Evolutionary conservation across 306 rosid species (phyloP).

Genomic region (Glycine latifolia): DNA sequence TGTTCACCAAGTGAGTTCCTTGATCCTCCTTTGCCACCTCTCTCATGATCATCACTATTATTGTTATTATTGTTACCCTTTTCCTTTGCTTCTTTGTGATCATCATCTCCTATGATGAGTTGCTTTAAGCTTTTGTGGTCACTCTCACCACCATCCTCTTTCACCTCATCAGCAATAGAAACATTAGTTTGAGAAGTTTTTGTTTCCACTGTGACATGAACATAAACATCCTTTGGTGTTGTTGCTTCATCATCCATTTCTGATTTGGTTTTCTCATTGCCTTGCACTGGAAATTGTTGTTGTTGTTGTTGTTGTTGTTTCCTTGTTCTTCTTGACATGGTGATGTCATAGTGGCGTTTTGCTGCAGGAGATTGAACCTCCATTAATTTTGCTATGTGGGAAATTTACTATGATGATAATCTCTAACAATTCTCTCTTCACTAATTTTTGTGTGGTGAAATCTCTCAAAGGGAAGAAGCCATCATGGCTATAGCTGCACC

Average conservation of each 20-base stretch:
- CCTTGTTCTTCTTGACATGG: constrained; percentile 89
- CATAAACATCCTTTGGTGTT: neutral
- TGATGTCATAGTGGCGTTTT: constrained; percentile 72
- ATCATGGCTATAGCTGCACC: no score
- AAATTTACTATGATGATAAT: no score
- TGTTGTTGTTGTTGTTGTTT: constrained; percentile 41
- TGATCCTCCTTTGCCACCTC: constrained; percentile 42
- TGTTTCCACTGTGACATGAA: neutral
- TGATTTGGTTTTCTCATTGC: constrained; percentile 38
- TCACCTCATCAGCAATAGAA: constrained; percentile 20
- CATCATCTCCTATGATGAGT: constrained; percentile 59
- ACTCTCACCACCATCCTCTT: constrained; percentile 42
- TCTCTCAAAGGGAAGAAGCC: neutral
- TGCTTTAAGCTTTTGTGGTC: constrained; percentile 78
- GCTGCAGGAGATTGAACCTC: constrained; percentile 52
- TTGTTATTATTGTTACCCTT: neutral
- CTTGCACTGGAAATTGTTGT: constrained; percentile 16
- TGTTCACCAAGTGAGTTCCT: constrained; percentile 75
- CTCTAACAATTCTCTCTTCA: neutral
- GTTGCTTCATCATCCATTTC: neutral
- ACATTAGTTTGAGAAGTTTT: neutral
- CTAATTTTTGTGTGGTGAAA: neutral
- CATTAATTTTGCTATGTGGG: constrained; percentile 50
- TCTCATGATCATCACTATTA: neutral
- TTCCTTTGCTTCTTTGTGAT: constrained; percentile 18